These are phyloP conservation scores for Achaetomium macrosporum DNA, from an alignment of 2,329 filamentous ascomycete species.

Conservation along the genomic window DNA sequence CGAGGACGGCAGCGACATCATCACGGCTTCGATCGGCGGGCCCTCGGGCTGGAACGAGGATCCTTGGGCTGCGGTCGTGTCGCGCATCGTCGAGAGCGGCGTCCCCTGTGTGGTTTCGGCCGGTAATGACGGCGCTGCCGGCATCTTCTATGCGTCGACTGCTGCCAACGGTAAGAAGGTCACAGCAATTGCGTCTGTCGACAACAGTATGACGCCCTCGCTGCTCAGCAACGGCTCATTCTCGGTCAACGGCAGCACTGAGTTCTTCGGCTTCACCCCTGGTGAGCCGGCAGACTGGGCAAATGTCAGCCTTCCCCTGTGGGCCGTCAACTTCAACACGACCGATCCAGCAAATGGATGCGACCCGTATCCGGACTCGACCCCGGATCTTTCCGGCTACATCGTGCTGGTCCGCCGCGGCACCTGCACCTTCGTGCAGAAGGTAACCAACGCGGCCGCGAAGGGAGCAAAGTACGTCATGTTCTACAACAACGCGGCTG, in stretches of 20 bases:
- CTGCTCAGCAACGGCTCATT: constrained; percentile 40
- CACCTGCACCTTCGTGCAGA: constrained; percentile 49
- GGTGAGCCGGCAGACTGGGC: constrained; percentile 39
- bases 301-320: constrained; percentile 43
- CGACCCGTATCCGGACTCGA: constrained; percentile 43
- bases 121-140: constrained; percentile 43
- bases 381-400: constrained; percentile 50
- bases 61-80: constrained; percentile 44
- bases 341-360: constrained; percentile 47
- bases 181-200: constrained; percentile 44
- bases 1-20: constrained; percentile 53
- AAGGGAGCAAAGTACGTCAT: constrained; percentile 56
- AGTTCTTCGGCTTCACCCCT: constrained; percentile 38
- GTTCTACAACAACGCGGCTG: constrained; percentile 51
- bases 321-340: constrained; percentile 45
- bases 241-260: constrained; percentile 31
- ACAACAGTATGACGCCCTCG: constrained; percentile 40
- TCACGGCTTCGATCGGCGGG: constrained; percentile 50
- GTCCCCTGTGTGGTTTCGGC: constrained; percentile 49
- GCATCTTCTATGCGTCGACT: constrained; percentile 45
- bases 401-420: constrained; percentile 58
- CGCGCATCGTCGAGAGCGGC: constrained; percentile 47
- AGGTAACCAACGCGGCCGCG: constrained; percentile 47
- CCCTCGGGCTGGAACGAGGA: constrained; percentile 48
- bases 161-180: constrained; percentile 44